Conservation (phyloP, 345 rosid species). For the Brassica juncea region DNA sequence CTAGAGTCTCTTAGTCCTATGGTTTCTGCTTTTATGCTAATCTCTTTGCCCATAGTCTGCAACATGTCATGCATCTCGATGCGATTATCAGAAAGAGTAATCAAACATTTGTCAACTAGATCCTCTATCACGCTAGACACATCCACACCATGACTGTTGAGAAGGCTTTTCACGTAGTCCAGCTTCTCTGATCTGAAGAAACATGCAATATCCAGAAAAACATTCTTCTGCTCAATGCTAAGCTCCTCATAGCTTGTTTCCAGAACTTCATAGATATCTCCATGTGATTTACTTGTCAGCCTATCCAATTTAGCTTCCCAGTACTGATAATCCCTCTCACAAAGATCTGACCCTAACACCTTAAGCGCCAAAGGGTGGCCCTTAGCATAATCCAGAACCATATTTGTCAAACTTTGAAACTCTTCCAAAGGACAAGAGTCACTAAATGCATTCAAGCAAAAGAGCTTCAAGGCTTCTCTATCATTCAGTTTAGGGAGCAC, state of each 20-base stretch:
- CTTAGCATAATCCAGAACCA: constrained; percentile 35
- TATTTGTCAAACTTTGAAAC: constrained; percentile 26
- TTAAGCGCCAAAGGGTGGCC: constrained; percentile 52
- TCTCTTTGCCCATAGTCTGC: constrained; percentile 45
- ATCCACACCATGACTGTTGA: constrained; percentile 29
- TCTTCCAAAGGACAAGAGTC: constrained; percentile 1
- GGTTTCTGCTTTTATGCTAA: constrained; percentile 34
- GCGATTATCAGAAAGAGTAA: constrained; percentile 27
- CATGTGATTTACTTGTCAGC: constrained; percentile 29
- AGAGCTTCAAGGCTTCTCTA: constrained; percentile 39
- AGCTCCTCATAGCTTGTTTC: constrained; percentile 51
- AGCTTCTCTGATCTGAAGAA: constrained; percentile 38
- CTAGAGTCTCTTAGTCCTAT: constrained; percentile 9
- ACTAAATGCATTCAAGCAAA: constrained; percentile 34
- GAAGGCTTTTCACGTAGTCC: constrained; percentile 22
- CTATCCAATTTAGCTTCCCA: constrained; percentile 40
- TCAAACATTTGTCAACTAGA: constrained; percentile 42
- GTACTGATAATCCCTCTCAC: neutral
- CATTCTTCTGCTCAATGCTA: constrained; percentile 26
- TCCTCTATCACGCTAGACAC: constrained; percentile 31
- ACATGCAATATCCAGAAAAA: constrained; percentile 55
- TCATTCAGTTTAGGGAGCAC: constrained; percentile 31
- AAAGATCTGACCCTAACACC: constrained; percentile 42
- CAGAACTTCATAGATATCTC: constrained; percentile 30
- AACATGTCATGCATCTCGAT: constrained; percentile 48